Percentiles rank a stretch among this genome's conserved stretches.
Evolutionary conservation across 129 eudicot genomes (phyloP).

Genomic region (Pseudognaphalium luteoalbum): DNA sequence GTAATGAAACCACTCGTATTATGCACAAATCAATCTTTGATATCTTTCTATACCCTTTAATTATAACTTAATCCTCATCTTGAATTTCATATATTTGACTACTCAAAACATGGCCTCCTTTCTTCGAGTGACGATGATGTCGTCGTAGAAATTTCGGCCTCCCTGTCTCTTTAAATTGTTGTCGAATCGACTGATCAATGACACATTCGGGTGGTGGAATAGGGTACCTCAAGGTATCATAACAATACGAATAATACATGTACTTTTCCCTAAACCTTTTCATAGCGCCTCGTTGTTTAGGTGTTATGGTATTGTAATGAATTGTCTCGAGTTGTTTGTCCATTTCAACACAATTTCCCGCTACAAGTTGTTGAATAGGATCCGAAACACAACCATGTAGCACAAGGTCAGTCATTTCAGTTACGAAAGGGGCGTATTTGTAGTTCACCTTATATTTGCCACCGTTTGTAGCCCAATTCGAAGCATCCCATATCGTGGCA

Average conservation of each 20-base stretch:
- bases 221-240: slow-evolving; percentile 64
- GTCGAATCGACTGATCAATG: slow-evolving; percentile 51
- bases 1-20: slow-evolving; percentile 35
- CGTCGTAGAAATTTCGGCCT: slow-evolving; percentile 51
- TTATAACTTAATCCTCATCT: slow-evolving; percentile 36
- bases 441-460: slow-evolving; percentile 79
- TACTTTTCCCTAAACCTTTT: slow-evolving; percentile 56
- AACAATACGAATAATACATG: slow-evolving; percentile 90
- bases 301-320: slow-evolving; percentile 41
- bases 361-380: slow-evolving; percentile 50
- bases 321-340: slow-evolving; percentile 43
- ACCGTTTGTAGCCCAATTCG: slow-evolving; percentile 89
- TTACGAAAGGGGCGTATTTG: slow-evolving; percentile 83
- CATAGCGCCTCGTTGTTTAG: slow-evolving; percentile 57
- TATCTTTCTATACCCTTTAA: slow-evolving; percentile 3
- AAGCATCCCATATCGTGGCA: slow-evolving; percentile 99
- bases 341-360: slow-evolving; percentile 27
- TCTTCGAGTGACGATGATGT: slow-evolving; percentile 41
- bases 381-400: slow-evolving; percentile 75
- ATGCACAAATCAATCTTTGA: slow-evolving; percentile 28
- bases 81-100: slow-evolving; percentile 42
- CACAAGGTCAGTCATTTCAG: slow-evolving; percentile 72
- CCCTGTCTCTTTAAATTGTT: slow-evolving; percentile 60
- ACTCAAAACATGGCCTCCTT: slow-evolving; percentile 34
- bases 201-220: slow-evolving; percentile 74